phyloP scores from a whole-genome alignment of 495 filamentous ascomycete genomes.

The Niebla homalea region DNA sequence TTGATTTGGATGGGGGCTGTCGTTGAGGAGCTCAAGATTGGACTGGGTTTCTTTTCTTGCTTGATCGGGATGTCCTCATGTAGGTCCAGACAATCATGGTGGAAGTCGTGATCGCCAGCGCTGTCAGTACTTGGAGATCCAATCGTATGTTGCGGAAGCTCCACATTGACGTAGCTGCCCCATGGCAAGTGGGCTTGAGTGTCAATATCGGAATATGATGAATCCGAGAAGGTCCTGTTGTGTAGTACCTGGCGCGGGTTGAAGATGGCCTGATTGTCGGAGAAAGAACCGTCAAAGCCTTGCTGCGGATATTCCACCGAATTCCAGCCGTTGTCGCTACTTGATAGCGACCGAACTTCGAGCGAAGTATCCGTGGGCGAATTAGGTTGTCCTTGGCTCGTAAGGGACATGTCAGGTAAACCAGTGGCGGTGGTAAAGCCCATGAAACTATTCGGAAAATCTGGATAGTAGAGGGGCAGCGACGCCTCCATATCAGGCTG shows the following conservation, averaged over 20 bases:
- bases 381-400: conserved; percentile 28
- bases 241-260: conserved; percentile 80
- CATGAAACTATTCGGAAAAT: conserved; percentile 48
- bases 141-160: conserved; percentile 53
- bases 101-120: conserved; percentile 50
- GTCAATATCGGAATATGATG: conserved; percentile 55
- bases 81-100: conserved; percentile 32
- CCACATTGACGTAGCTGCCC: conserved; percentile 55
- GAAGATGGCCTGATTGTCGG: conserved; percentile 54
- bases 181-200: conserved; percentile 33
- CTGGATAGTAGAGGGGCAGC: conserved; percentile 62
- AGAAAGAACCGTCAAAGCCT: conserved; percentile 38
- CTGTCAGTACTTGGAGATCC: conserved; percentile 54
- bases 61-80: conserved; percentile 27
- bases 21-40: conserved; percentile 32
- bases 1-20: conserved; percentile 44
- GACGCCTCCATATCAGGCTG: conserved; percentile 46
- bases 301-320: conserved; percentile 48
- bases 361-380: conserved; percentile 74
- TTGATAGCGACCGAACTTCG: conserved; percentile 70
- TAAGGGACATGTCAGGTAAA: conserved; percentile 30
- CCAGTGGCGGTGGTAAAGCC: conserved; percentile 33
- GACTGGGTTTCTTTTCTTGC: conserved; percentile 12
- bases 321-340: conserved; percentile 76
- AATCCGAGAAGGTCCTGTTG: conserved; percentile 70